Evolutionary conservation across 345 rosid species (phyloP), one percentile per base, ranked within the genome.

Genomic region (Laguncularia racemosa): DNA sequence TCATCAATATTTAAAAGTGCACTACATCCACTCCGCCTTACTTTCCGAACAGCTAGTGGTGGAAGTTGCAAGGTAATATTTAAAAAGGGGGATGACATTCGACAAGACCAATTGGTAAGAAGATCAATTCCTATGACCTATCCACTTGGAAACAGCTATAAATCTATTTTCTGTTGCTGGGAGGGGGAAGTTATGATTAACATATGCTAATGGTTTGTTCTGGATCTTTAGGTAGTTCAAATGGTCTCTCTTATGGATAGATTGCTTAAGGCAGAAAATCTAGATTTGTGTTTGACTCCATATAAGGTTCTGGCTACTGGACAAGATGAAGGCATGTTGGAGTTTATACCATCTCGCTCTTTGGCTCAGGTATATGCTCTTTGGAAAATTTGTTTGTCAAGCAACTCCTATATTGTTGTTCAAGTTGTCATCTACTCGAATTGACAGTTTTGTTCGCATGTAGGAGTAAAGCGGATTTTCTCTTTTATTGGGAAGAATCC

Each of bases 221-320:
- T 74, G 71, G 45, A 67, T 53, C 58, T 77, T 12, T 70, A 93
- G 97, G 97, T 93, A 75, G 84, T 93, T 59, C 99, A 89, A 84
- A 89, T 93, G 97, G 99, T 93, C 33, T 93, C 90, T 62, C 96
- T 93, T 50, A 89, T 93, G 99, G 99, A 93, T 82, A 86, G 99
- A 52, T 73, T 89, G 64, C 95, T 93, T 50, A 89, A 93, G 80
- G 78, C 86, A 64, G 99, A 93, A 72, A 93, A 93, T 76, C 89
- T 93, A 58, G 97, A 93, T 72, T 74, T 93, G 60, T 83, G 86
- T 66, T 68, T 93, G 66, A 93, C 97, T 66, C 97, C 97, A 53
- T 89, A 80, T 70, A 85, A 84, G 74, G 99, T 93, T 64, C 86
- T 93, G 66, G 99, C 97, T 61, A 89, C 97, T 44, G 96, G 96